These are phyloP conservation scores for Ascochyta rabiei DNA, from an alignment of 2,329 filamentous ascomycete genomes.

Conservation along the genomic window DNA sequence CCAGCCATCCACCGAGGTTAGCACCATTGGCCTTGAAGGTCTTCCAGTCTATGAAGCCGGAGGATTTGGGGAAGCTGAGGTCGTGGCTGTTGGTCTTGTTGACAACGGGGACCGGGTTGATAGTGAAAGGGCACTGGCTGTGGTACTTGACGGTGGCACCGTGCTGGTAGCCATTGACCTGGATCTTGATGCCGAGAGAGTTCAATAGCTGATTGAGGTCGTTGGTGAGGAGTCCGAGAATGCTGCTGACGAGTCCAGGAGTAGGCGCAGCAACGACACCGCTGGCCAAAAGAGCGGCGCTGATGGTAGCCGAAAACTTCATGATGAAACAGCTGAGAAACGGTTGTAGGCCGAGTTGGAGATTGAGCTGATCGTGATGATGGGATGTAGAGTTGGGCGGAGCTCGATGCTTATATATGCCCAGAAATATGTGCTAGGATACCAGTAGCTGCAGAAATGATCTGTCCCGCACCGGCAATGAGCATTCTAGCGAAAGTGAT, in stretches of 20 bases:
- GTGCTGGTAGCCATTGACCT: not conserved
- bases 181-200: slow-evolving; percentile 8
- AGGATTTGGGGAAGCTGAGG: slow-evolving; percentile 2
- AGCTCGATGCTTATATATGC: not conserved
- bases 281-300: slow-evolving; percentile 2
- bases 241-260: slow-evolving; percentile 10
- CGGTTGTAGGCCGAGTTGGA: not conserved
- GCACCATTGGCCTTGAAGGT: slow-evolving; percentile 21
- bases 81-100: slow-evolving; percentile 1
- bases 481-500: not conserved
- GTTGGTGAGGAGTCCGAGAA: slow-evolving; percentile 7
- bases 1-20: slow-evolving; percentile 43
- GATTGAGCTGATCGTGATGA: not conserved
- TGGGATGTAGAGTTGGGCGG: not conserved
- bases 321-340: not conserved
- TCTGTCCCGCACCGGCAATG: not conserved
- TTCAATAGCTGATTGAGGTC: slow-evolving; percentile 8
- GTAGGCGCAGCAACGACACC: slow-evolving; percentile 7
- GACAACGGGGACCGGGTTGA: not conserved
- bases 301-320: slow-evolving; percentile 1
- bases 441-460: not conserved
- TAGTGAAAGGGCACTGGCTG: slow-evolving; percentile 6
- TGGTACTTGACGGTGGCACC: slow-evolving; percentile 2
- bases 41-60: slow-evolving; percentile 18
- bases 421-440: not conserved